These are phyloP conservation scores for Volvox carteri DNA, from an alignment of 163 green algal species.

Conservation along the genomic window DNA sequence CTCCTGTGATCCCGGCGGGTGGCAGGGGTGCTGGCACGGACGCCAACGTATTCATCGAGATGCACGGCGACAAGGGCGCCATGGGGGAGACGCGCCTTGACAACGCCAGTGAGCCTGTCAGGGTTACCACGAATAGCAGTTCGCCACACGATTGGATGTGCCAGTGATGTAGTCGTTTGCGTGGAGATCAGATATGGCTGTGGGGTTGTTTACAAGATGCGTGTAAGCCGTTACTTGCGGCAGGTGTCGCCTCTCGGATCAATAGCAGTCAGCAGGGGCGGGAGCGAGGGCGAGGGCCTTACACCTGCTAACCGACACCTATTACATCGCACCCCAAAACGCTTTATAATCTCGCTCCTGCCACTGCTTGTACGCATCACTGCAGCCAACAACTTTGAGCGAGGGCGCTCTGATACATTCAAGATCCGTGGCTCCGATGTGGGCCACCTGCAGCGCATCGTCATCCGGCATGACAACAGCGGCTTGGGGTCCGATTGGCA, in stretches of 20 bases:
- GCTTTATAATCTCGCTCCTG: not conserved
- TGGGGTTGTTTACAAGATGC: no score
- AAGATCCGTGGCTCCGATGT: conserved; percentile 62
- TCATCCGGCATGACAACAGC: conserved; percentile 73
- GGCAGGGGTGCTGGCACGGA: conserved; percentile 64
- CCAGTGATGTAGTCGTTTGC: no score
- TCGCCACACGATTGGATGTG: no score
- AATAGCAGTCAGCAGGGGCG: no score
- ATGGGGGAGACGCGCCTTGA: conserved; percentile 68
- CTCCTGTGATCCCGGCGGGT: no score
- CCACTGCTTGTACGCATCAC: not conserved
- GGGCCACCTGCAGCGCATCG: conserved; percentile 67
- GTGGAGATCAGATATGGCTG: no score
- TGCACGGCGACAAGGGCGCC: conserved; percentile 54
- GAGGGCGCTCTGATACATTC: conserved; percentile 44
- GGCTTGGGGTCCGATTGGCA: conserved; percentile 70
- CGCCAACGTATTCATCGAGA: conserved; percentile 64
- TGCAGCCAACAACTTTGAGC: conserved; percentile 53
- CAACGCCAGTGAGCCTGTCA: conserved; percentile 26
- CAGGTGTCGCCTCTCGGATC: no score
- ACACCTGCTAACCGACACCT: no score
- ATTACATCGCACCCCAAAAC: no score
- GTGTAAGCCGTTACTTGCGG: no score
- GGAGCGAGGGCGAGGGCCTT: no score
- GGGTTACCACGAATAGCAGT: no score